Evolutionary conservation across 495 filamentous ascomycete species (phyloP).

Genomic region (Penicillium antarcticum): DNA sequence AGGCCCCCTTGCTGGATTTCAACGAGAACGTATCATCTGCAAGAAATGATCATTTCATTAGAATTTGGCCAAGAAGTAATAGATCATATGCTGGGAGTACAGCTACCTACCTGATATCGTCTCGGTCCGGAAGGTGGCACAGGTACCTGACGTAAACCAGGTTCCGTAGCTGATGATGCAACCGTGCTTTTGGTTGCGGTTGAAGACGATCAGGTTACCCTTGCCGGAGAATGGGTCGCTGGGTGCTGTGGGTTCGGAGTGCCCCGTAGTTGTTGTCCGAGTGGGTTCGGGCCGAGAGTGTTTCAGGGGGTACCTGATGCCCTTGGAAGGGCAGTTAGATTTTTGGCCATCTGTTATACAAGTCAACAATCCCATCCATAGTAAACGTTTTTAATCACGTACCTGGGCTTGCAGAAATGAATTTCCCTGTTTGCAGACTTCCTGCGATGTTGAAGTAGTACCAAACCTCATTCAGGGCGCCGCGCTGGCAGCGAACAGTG

Average conservation of each 20-base stretch:
- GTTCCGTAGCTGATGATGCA: conserved; percentile 68
- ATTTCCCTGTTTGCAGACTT: conserved; percentile 69
- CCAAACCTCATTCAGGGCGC: conserved; percentile 73
- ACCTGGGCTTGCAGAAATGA: conserved; percentile 63
- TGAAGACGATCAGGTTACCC: conserved; percentile 58
- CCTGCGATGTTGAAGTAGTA: conserved; percentile 82
- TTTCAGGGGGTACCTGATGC: conserved; percentile 70
- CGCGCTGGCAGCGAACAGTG: conserved; percentile 61
- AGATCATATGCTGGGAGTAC: background rate
- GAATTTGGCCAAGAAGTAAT: background rate
- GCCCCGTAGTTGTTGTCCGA: conserved; percentile 29
- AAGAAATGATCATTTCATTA: conserved; percentile 4
- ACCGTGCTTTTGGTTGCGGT: conserved; percentile 49
- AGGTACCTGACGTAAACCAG: conserved; percentile 68
- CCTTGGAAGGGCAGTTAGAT: conserved; percentile 58
- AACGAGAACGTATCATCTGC: conserved; percentile 56
- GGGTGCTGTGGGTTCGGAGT: conserved; percentile 37
- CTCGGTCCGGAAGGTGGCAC: conserved; percentile 62
- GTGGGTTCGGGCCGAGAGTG: conserved; percentile 31
- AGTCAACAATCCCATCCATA: background rate
- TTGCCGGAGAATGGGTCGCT: conserved; percentile 50
- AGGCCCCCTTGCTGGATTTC: conserved; percentile 56
- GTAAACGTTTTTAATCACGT: conserved; percentile 5
- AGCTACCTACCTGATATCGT: conserved; percentile 37
- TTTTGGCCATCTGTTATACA: conserved; percentile 49